These are phyloP conservation scores for Apophysomyces elegans DNA, from an alignment of 371 early-diverging fungal genomes.

Conservation along the genomic window DNA sequence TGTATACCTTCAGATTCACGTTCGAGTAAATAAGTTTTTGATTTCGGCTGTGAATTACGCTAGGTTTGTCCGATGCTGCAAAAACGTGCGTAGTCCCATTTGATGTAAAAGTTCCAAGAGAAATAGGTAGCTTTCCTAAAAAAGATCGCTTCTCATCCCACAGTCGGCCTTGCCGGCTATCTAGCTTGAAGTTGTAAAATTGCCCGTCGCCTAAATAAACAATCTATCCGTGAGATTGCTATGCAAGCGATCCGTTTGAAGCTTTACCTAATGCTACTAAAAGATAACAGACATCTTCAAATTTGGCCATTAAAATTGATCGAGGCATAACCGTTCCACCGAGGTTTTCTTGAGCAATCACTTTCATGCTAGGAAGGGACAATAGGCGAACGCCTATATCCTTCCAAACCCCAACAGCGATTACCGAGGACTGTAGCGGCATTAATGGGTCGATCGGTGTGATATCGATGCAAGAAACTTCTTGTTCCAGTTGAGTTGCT, in stretches of 20 bases:
- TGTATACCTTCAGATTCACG: constrained; percentile 77
- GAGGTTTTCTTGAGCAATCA: constrained; percentile 53
- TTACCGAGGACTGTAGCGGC: constrained; percentile 44
- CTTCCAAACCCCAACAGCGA: constrained; percentile 83
- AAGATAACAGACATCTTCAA: constrained; percentile 77
- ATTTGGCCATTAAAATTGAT: constrained; percentile 73
- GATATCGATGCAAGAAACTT: constrained; percentile 80
- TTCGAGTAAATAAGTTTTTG: constrained; percentile 83
- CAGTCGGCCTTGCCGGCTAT: constrained; percentile 46
- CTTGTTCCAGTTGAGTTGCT: constrained; percentile 54
- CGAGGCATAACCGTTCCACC: constrained; percentile 74
- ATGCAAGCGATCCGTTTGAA: neutral
- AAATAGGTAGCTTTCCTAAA: constrained; percentile 80
- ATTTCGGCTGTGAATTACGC: constrained; percentile 78
- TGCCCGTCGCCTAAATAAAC: constrained; percentile 75
- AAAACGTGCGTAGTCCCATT: constrained; percentile 75
- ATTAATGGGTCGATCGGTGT: constrained; percentile 44
- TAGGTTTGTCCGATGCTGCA: constrained; percentile 87
- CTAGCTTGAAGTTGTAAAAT: constrained; percentile 70
- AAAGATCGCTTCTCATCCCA: constrained; percentile 70
- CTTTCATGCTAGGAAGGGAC: constrained; percentile 59
- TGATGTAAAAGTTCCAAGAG: constrained; percentile 67
- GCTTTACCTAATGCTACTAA: constrained; percentile 77
- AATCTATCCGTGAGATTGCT: neutral
- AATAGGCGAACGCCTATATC: constrained; percentile 68